Conservation (phyloP, 2,329 filamentous ascomycete species). For the Fusarium redolens region DNA sequence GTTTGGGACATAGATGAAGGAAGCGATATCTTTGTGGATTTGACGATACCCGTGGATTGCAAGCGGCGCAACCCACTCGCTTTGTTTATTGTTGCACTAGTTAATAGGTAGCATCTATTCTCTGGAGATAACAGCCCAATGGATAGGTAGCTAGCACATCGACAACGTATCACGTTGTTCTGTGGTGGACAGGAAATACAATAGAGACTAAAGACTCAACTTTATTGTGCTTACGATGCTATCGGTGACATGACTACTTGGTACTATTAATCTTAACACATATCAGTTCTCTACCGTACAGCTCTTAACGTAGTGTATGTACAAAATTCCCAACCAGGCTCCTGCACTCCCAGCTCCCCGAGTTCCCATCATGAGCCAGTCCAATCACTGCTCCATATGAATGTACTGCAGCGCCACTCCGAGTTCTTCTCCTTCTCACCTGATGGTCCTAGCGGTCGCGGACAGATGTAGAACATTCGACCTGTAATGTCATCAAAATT, state of each 20-base stretch:
- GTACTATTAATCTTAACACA: background rate
- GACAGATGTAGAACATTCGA: constrained; percentile 72
- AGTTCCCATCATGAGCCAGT: constrained; percentile 43
- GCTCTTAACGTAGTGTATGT: background rate
- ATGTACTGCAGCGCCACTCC: constrained; percentile 88
- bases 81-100: background rate
- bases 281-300: background rate
- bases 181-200: background rate
- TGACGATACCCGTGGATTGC: constrained; percentile 12
- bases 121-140: background rate
- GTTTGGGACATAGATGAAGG: background rate
- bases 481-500: constrained; percentile 52
- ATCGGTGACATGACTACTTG: background rate
- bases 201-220: background rate
- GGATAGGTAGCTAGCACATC: background rate
- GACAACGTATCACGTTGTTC: background rate
- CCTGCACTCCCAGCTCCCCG: background rate
- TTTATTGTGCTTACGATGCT: background rate
- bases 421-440: constrained; percentile 87
- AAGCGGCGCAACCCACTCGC: background rate
- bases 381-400: constrained; percentile 77
- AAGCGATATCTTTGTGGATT: background rate
- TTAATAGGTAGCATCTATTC: background rate
- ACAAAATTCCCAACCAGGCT: background rate
- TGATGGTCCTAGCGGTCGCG: constrained; percentile 82